Conservation (phyloP, 768 basidiomycete species). For the Trametes coccinea region DNA sequence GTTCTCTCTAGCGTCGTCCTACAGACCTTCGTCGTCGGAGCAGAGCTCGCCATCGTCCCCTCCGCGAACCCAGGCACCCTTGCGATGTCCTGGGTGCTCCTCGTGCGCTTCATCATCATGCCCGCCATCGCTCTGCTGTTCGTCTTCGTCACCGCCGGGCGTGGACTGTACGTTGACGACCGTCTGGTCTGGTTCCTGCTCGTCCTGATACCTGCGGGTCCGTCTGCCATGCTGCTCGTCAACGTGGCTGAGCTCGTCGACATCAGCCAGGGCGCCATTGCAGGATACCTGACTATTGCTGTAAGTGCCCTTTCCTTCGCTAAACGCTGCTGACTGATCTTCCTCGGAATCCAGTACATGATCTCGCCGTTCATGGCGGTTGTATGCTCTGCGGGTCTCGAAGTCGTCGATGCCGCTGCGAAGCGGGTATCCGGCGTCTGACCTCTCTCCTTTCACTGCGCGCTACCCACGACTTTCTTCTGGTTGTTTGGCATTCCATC, state of each 20-base stretch:
- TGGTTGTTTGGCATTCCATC: no score
- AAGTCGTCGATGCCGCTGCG: slow-evolving; percentile 25
- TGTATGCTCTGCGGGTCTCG: slow-evolving; percentile 28
- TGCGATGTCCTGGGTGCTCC: slow-evolving; percentile 25
- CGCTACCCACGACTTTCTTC: no score
- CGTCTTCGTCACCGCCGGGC: slow-evolving; percentile 30
- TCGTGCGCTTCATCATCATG: slow-evolving; percentile 32
- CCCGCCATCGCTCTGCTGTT: slow-evolving; percentile 30
- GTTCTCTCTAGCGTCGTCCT: slow-evolving; percentile 25
- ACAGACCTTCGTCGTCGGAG: slow-evolving; percentile 33
- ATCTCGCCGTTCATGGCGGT: slow-evolving; percentile 32
- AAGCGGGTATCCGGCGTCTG: slow-evolving; percentile 8
- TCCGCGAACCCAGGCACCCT: slow-evolving; percentile 22
- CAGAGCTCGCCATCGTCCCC: slow-evolving; percentile 30
- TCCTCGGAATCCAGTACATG: slow-evolving; percentile 25
- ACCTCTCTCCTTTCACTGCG: not conserved
- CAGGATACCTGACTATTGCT: slow-evolving; percentile 31
- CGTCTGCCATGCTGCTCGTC: slow-evolving; percentile 34
- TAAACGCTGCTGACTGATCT: not conserved
- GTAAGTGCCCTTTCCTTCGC: slow-evolving; percentile 14
- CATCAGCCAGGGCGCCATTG: slow-evolving; percentile 31
- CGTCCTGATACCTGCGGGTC: slow-evolving; percentile 31
- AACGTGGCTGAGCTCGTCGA: slow-evolving; percentile 33
- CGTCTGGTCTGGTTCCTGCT: slow-evolving; percentile 35
- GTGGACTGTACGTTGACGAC: slow-evolving; percentile 31